Base-by-base conservation (phyloP, 2,329 filamentous ascomycete species). In the Endocalyx cinctus region DNA sequence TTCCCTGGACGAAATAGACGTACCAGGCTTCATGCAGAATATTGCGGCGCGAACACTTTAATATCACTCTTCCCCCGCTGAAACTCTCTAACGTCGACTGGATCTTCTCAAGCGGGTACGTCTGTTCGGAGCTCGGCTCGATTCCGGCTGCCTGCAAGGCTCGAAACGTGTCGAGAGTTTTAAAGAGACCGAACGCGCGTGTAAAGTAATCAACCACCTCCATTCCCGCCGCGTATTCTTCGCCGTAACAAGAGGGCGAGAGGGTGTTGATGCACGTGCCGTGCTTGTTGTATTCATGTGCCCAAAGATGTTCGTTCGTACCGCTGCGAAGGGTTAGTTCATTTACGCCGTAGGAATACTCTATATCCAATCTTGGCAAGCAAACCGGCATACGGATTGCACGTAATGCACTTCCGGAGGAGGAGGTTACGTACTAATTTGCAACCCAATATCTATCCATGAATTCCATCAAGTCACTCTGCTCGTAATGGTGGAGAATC, bases 221-320 rank as follows among this genome's bases (percentile, higher is more conserved):
- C 25, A 62, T 17, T n/a, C 64, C 64, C 0, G 60, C 43, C 6
- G 31, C 41, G 53, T 67, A 63, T 48, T 74, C 72, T 35, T 70
- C 60, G 23, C 64, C 62, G 61, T 85, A 86, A 67, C 82, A 86
- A 14, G 61, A 51, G 0, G 79, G 72, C 3, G 79, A 62, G 28
- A 86, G 71, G 0, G 82, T 86, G 52, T 75, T 79, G 50, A 86
- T 77, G 60, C 82, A 86, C 10, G 81, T 84, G 19, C 76, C 82
- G 55, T 86, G 81, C 56, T 83, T 84, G 55, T 70, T 68, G 74
- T 79, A 86, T 52, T 86, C 82, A 58, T 84, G 79, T 47, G 75
- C 68, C 82, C 82, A 86, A 48, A 86, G 54, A 33, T 61, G 55
- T 19, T 59, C 50, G 43, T 67, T 66, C 15, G 55, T 51, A 17